Conservation (phyloP, 163 green algal genomes). For the Chlamydomonas reinhardtii region DNA sequence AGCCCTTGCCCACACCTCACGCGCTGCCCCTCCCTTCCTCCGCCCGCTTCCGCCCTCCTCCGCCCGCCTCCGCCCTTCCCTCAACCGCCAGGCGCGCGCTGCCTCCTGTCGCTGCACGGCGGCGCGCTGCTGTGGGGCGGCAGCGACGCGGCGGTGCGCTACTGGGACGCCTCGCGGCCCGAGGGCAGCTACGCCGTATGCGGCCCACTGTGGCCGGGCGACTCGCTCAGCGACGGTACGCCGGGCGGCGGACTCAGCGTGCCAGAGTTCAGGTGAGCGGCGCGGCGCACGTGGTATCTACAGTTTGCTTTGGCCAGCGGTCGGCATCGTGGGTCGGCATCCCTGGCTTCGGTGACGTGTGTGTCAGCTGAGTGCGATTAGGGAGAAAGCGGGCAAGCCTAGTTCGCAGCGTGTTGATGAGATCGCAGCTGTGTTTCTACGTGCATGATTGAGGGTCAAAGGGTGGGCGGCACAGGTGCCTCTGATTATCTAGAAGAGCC, state of each 20-base stretch:
- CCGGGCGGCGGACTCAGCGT: constrained; percentile 33
- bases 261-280: constrained; percentile 51
- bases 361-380: too few species aligned
- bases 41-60: background rate
- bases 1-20: background rate
- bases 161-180: constrained; percentile 62
- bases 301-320: too few species aligned
- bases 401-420: too few species aligned
- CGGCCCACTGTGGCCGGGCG: constrained; percentile 60
- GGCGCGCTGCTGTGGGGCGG: constrained; percentile 78
- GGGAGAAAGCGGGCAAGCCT: too few species aligned
- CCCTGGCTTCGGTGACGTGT: background rate
- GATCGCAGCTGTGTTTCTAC: too few species aligned
- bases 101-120: constrained; percentile 74
- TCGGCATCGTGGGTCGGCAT: too few species aligned
- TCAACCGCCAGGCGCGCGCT: constrained; percentile 54
- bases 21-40: background rate
- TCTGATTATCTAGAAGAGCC: too few species aligned
- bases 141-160: constrained; percentile 72
- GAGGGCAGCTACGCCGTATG: constrained; percentile 78
- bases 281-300: background rate
- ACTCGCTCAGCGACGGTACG: constrained; percentile 26
- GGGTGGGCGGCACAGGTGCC: too few species aligned
- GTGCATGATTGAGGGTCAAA: too few species aligned
- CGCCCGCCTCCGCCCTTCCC: background rate